A percentile compares a stretch with the other conserved stretches of the same genome.
Evolutionary conservation across 306 rosid genomes (phyloP).

Genomic region (Cucurbita maxima): DNA sequence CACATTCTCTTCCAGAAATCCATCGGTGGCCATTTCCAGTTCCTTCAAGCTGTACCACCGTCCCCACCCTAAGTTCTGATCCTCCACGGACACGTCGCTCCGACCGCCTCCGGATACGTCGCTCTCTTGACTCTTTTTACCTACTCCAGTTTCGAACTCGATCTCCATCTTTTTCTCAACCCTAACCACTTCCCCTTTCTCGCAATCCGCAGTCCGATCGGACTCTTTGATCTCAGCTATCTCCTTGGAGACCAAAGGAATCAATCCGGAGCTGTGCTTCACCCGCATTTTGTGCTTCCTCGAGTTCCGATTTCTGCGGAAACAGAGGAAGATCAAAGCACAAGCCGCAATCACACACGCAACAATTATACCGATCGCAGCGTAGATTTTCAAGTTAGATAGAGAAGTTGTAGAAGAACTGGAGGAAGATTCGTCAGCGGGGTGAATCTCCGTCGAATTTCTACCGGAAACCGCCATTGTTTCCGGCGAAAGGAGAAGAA

Average conservation of each 20-base stretch:
- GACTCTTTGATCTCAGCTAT: slow-evolving; percentile 41
- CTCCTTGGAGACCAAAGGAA: slow-evolving; percentile 70
- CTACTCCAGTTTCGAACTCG: slow-evolving; percentile 15
- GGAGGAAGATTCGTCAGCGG: slow-evolving; percentile 18
- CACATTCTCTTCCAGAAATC: slow-evolving; percentile 50
- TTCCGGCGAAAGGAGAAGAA: slow-evolving; percentile 10
- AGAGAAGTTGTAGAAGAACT: slow-evolving; percentile 17
- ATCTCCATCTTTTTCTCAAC: slow-evolving; percentile 22
- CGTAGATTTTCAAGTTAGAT: slow-evolving; percentile 34
- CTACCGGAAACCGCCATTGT: slow-evolving; percentile 31
- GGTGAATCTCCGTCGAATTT: slow-evolving; percentile 11
- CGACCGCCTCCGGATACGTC: slow-evolving; percentile 34
- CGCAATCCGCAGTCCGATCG: slow-evolving; percentile 21
- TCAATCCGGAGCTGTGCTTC: slow-evolving; percentile 69
- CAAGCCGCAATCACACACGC: slow-evolving; percentile 17
- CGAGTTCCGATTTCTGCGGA: slow-evolving; percentile 23
- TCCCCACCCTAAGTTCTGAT: slow-evolving; percentile 80
- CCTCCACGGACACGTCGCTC: slow-evolving; percentile 32
- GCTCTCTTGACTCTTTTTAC: slow-evolving; percentile 23
- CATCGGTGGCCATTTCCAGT: slow-evolving; percentile 61
- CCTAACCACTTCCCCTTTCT: slow-evolving; percentile 10
- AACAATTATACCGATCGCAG: slow-evolving; percentile 27
- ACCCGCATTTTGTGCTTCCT: slow-evolving; percentile 23
- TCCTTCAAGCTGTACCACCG: slow-evolving; percentile 75
- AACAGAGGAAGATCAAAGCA: slow-evolving; percentile 36